Percentiles rank a stretch among this genome's conserved stretches.
Evolutionary conservation across 306 rosid genomes (phyloP).

Genomic region (Phaseolus lunatus): DNA sequence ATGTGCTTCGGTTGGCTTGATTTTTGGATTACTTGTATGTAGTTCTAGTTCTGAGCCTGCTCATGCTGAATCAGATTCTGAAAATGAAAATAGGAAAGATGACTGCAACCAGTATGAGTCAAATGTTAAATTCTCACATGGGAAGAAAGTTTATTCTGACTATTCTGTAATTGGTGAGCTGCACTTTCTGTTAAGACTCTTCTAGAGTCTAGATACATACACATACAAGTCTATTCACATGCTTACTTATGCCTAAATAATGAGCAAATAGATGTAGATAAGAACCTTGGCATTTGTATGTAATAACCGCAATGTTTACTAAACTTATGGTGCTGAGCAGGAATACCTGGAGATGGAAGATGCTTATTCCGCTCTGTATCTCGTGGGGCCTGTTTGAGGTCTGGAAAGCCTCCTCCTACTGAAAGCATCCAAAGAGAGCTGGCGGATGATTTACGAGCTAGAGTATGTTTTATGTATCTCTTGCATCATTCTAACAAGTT

Average conservation of each 20-base stretch:
- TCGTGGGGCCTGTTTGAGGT: constrained; percentile 80
- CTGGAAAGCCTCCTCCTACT: constrained; percentile 78
- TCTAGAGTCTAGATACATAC: not conserved
- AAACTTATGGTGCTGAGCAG: constrained; percentile 55
- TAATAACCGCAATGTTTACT: constrained; percentile 21
- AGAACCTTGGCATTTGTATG: not conserved
- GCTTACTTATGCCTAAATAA: not conserved
- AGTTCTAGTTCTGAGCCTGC: constrained; percentile 65
- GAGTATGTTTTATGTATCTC: constrained; percentile 56
- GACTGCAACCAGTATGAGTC: constrained; percentile 45
- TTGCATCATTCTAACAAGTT: constrained; percentile 10
- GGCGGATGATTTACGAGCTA: constrained; percentile 79
- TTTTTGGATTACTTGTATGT: constrained; percentile 72
- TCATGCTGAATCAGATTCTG: constrained; percentile 61
- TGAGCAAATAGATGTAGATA: not conserved
- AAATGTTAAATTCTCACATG: constrained; percentile 62
- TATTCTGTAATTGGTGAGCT: constrained; percentile 86
- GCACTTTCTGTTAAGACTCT: constrained; percentile 23
- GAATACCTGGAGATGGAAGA: constrained; percentile 98
- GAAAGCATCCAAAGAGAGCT: constrained; percentile 73
- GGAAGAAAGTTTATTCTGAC: constrained; percentile 79
- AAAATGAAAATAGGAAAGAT: constrained; percentile 51
- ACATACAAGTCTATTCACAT: constrained; percentile 18
- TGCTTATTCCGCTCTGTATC: constrained; percentile 94
- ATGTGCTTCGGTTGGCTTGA: constrained; percentile 71